phyloP scores from a whole-genome alignment of 345 rosid genomes.

The Hevea brasiliensis region DNA sequence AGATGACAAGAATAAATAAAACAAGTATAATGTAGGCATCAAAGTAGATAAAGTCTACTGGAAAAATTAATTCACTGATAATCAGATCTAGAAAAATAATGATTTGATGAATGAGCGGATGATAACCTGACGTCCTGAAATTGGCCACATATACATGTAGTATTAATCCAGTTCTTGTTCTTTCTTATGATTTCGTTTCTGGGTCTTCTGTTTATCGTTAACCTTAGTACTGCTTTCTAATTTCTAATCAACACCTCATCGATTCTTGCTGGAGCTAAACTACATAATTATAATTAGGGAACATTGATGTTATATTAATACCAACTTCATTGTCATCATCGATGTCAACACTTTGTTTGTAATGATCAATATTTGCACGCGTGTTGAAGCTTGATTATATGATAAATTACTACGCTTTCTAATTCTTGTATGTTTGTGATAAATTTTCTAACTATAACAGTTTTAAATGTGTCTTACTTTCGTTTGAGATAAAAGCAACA shows the following conservation, averaged over 20 bases:
- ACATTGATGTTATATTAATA: background rate
- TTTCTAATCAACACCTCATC: too few relatives aligned
- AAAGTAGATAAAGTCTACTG: conserved; percentile 3
- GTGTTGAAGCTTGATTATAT: background rate
- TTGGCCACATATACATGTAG: background rate
- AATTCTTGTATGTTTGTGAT: too few relatives aligned
- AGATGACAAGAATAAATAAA: background rate
- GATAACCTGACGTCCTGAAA: background rate
- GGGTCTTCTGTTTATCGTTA: background rate
- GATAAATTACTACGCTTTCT: background rate
- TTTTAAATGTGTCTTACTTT: too few relatives aligned
- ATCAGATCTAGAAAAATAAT: background rate
- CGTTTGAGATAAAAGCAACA: too few relatives aligned
- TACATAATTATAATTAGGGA: background rate
- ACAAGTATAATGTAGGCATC: background rate
- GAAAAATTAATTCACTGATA: background rate
- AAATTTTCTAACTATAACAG: too few relatives aligned
- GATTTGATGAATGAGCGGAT: background rate
- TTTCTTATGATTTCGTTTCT: background rate
- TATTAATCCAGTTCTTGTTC: background rate
- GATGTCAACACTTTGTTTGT: background rate
- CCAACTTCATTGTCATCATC: conserved; percentile 11
- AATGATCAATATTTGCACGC: background rate
- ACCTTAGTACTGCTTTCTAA: background rate
- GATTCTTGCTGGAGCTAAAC: background rate